Base-by-base conservation (phyloP, 2,329 filamentous ascomycete species). In the Parasarocladium wereldwijsianum region DNA sequence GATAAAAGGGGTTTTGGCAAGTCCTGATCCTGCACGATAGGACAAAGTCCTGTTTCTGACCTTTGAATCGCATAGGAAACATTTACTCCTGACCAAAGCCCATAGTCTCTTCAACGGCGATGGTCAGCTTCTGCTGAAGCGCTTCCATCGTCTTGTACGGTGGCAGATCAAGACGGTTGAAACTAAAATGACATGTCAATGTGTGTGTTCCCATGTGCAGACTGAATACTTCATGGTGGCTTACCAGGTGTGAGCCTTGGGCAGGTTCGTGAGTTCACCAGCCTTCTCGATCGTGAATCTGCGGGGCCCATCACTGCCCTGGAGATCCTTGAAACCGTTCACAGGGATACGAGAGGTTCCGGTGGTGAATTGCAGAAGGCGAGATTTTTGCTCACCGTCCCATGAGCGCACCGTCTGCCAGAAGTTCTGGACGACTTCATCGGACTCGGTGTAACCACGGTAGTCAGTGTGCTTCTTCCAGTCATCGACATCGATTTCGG, bases 381-480 rank as follows among this genome's bases (percentile, higher is more conserved):
- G 78, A 32, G 84, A 93, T 64, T 98, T 98, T 57, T 98, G 90
- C 56, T 98, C 90, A 17, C 90, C 85, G 51, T 98, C 90, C 90
- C 90, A 98, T 37, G 74, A 83, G 41, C 87, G 77, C 40, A 98
- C 90, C 36, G 81, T 87, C 64, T 93, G 86, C 90, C 90, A 98
- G 70, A 98, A 98, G 64, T 92, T 86, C 54, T 92, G 82, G 41
- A 98, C 90, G 16, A 98, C 90, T 49, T 94, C 84, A 45, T 98
- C 90, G 34, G 77, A 85, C 58, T 98, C 90, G 8, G 92, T 94
- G 66, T 98, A 98, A 32, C 90, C 90, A 43, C 90, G 80, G 57
- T 98, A 98, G 50, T 98, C 90, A 26, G 90, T 98, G 60, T 98
- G 90, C 66, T 98, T 98, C 78, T 98, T 96, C 90, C 90, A 98